Base-by-base conservation (phyloP, 768 basidiomycete species). In the Leccinellum rugosiceps region DNA sequence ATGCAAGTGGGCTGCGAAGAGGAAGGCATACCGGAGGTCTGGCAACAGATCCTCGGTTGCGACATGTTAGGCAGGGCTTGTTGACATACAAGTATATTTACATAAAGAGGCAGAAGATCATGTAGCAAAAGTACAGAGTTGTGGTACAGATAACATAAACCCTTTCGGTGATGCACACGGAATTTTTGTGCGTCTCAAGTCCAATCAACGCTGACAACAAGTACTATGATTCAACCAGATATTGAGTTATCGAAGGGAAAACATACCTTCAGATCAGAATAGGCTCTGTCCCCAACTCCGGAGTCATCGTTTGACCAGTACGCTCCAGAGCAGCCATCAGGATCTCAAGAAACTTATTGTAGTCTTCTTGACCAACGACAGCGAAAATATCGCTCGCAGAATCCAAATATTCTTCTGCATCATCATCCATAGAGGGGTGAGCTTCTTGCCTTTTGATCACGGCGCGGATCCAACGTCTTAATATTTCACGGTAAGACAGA, bases 1-100 rank as follows among this genome's bases (percentile, higher is more conserved):
- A 84, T 89, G 83, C 83, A 87, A 62, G 77, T 92, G 14, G 90
- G 90, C 7, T 78, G 76, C 54, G 90, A 92, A 68, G 89, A 92
- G 63, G 87, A 88, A 7, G 89, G 88, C 0, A 76, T 91, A 25
- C 78, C 79, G 7, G 57, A 63, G 4, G 74, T 85, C 10, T 92
- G 89, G 89, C 84, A 78, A 76, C 61, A 75, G 50, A 64, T 89
- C 41, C 53, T 91, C 11, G 72, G 76, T 1, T 89, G 88, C 58
- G 69, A 78, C 34, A 19, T 13, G 6, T 21, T 61, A 19, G 68
- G 61, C 45, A 17, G 38, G 38, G 35, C 8, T 38, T 38, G 17
- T 38, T 10, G n/a, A 38, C 32, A 5, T 34, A 34, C 32, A 34
- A n/a, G 38, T 35, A 35, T 9, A n/a, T 41, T n/a, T 0, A 41